Percentiles rank a stretch among this genome's conserved stretches.
These are phyloP conservation scores for Elsinoe perseae DNA, from an alignment of 2,329 filamentous ascomycete genomes.

Conservation along the genomic window DNA sequence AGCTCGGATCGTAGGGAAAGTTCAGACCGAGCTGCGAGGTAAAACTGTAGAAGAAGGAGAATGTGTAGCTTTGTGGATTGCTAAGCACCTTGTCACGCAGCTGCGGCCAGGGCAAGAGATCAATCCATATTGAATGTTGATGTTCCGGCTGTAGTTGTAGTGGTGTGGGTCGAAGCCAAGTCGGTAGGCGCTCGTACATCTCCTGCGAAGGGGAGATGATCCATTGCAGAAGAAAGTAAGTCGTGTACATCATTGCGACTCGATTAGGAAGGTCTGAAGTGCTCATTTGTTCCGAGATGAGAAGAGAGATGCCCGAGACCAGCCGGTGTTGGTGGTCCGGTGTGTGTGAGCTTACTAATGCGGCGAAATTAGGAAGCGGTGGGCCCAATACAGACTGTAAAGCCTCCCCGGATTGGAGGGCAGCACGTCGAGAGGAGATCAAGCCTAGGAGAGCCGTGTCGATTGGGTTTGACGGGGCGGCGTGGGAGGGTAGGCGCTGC, in stretches of 20 bases:
- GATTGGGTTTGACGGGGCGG: slow-evolving; percentile 7
- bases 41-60: slow-evolving; percentile 77
- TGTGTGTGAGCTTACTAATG: slow-evolving; percentile 55
- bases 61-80: slow-evolving; percentile 51
- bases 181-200: slow-evolving; percentile 69
- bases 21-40: slow-evolving; percentile 69
- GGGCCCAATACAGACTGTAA: slow-evolving; percentile 63
- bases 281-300: slow-evolving; percentile 35
- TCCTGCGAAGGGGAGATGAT: slow-evolving; percentile 70
- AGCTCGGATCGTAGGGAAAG: slow-evolving; percentile 72
- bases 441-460: slow-evolving; percentile 13
- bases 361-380: slow-evolving; percentile 69
- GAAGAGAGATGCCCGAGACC: slow-evolving; percentile 9
- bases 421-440: slow-evolving; percentile 49
- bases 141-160: slow-evolving; percentile 62
- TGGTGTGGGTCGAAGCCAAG: slow-evolving; percentile 60
- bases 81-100: slow-evolving; percentile 59
- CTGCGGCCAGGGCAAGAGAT: slow-evolving; percentile 69
- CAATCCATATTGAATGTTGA: slow-evolving; percentile 72
- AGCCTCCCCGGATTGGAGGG: slow-evolving; percentile 57
- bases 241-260: slow-evolving; percentile 71
- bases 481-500: slow-evolving; percentile 12
- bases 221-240: slow-evolving; percentile 81
- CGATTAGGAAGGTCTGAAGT: slow-evolving; percentile 65
- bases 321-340: slow-evolving; percentile 28